phyloP scores from a whole-genome alignment of 495 filamentous ascomycete genomes.

The Hypomontagnella monticulosa region DNA sequence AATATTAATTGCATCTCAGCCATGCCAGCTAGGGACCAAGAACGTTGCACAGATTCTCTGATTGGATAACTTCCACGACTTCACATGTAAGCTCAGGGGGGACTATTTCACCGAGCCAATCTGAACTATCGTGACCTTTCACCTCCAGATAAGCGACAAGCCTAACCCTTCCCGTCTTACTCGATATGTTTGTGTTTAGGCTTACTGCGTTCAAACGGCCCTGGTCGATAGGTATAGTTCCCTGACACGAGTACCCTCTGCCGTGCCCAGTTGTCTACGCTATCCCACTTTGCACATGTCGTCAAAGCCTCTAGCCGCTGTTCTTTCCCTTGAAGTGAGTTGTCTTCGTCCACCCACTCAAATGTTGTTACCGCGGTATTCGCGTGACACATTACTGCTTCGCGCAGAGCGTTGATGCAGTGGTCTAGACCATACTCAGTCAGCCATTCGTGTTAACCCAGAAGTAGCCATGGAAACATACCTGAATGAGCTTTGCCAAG shows the following conservation, averaged over 20 bases:
- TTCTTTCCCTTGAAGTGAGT: conserved; percentile 20
- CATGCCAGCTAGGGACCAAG: background rate
- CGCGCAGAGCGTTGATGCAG: conserved; percentile 43
- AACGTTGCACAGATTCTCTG: background rate
- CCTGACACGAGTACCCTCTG: conserved; percentile 30
- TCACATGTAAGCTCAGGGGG: background rate
- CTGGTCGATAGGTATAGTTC: conserved; percentile 29
- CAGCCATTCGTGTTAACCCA: background rate
- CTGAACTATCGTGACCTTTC: background rate
- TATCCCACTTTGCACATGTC: conserved; percentile 34
- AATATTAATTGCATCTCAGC: background rate
- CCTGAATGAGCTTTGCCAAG: conserved; percentile 24
- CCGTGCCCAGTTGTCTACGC: conserved; percentile 30
- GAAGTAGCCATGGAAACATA: background rate
- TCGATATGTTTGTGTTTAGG: conserved; percentile 10
- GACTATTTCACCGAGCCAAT: conserved; percentile 3
- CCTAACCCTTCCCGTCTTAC: background rate
- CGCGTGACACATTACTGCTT: conserved; percentile 45
- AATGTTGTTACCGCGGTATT: conserved; percentile 37
- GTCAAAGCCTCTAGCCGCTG: conserved; percentile 19
- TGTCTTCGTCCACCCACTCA: conserved; percentile 30
- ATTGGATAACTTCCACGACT: conserved; percentile 2
- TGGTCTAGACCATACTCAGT: conserved; percentile 34
- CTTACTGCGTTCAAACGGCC: conserved; percentile 12
- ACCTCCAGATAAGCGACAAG: conserved; percentile 4